Base-by-base conservation (phyloP, 2,329 filamentous ascomycete species). In the Ophiostoma triangulosporum region DNA sequence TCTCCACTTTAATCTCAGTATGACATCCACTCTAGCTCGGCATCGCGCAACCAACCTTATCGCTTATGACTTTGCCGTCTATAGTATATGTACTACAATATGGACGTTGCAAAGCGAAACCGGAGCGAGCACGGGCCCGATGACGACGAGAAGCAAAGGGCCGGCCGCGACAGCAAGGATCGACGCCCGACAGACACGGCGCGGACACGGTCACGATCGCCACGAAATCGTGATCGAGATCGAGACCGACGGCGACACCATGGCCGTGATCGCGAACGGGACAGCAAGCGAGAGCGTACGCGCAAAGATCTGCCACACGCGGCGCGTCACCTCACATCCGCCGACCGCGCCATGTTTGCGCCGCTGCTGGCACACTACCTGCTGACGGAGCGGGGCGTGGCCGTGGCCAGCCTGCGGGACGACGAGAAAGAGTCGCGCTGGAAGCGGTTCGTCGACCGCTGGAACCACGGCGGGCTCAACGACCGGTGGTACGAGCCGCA, bases 401-500 rank as follows among this genome's bases (percentile, higher is more conserved):
- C 17, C 3, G 12, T 48, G 6, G 12, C 8, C 3, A 29, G 14
- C 17, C 17, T 48, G 27, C 14, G 17, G 11, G 83, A 88, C 58
- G 76, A 78, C n/a, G 90, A 96, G 65, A 69, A 82, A 1, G 84
- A 76, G 59, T 89, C 90, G 1, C 74, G 91, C 53, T 98, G 91
- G 89, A 95, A 95, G 75, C 91, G 88, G 65, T 98, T 97, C 62
- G 66, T 91, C 12, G 75, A 78, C 4, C 91, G 89, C 73, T 98
- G 93, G 91, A 98, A 98, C 70, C 79, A 81, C 62, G 84, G 83
- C 64, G 87, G 91, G 69, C 73, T 97, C 58, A 84, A 86, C 4
- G 84, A 91, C 66, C 88, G 88, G 48, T 98, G 91, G 91, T 98
- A 97, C 68, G 88, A 94, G 63, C 86, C 89, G 7, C 77, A 77